phyloP scores from a whole-genome alignment of 192 early-diverging fungal species.

The Spizellomyces punctatus region DNA sequence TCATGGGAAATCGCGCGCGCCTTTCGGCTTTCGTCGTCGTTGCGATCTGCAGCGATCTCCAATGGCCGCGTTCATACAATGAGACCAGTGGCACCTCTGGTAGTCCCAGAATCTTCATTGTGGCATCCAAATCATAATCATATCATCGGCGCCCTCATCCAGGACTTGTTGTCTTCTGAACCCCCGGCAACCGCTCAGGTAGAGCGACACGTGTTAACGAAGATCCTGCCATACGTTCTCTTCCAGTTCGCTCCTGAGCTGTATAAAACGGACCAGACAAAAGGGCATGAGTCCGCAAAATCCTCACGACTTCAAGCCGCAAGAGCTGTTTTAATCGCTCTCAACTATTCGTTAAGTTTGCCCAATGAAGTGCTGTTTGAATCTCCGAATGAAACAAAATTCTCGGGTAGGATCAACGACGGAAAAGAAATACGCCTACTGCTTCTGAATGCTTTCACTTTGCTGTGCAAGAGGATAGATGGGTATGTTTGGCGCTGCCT shows the following conservation, averaged over 20 bases:
- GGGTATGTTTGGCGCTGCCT: background rate
- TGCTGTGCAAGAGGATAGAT: slow-evolving; percentile 4
- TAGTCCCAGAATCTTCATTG: background rate
- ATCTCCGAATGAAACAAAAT: background rate
- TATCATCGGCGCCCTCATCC: background rate
- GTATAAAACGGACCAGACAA: background rate
- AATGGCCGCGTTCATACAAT: too few species aligned
- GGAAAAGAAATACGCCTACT: background rate
- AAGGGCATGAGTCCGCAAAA: background rate
- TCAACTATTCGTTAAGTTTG: background rate
- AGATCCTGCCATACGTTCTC: background rate
- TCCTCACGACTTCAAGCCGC: background rate
- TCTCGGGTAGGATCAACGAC: background rate
- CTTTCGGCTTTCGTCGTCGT: too few species aligned
- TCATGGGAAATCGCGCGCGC: background rate
- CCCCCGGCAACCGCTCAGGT: background rate
- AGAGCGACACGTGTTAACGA: background rate
- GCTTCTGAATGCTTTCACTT: slow-evolving; percentile 1
- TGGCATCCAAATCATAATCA: background rate
- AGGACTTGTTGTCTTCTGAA: background rate
- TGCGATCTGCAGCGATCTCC: too few species aligned
- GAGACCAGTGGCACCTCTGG: too few species aligned
- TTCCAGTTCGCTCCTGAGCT: background rate
- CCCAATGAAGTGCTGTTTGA: background rate
- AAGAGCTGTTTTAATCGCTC: background rate